Conservation (phyloP, 495 filamentous ascomycete genomes). For the Lophiostoma macrostomum region DNA sequence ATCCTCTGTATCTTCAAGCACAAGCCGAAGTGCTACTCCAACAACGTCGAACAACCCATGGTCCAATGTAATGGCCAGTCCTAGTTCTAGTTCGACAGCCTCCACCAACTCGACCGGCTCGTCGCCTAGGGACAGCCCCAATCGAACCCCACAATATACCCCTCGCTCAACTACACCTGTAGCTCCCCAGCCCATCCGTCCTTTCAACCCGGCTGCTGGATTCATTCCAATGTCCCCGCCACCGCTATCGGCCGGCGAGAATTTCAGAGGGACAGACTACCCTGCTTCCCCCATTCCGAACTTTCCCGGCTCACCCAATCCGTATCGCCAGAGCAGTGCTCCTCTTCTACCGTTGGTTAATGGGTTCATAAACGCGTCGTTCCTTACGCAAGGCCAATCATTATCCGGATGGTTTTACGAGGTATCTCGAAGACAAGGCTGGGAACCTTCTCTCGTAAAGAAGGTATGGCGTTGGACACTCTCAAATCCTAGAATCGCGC, state of each 20-base stretch:
- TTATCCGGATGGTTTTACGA: conserved; percentile 26
- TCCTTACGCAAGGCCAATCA: conserved; percentile 20
- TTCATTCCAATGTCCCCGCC: conserved; percentile 18
- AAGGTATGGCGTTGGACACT: conserved; percentile 33
- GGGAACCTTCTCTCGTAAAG: conserved; percentile 14
- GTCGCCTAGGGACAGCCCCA: conserved; percentile 30
- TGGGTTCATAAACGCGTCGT: conserved; percentile 18
- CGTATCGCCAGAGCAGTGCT: conserved; percentile 21
- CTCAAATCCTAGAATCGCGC: conserved; percentile 29
- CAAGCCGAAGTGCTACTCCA: conserved; percentile 30
- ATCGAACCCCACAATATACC: conserved; percentile 29
- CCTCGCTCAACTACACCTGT: conserved; percentile 32
- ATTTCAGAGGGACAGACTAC: conserved; percentile 19
- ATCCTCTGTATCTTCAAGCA: conserved; percentile 29
- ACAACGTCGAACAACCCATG: conserved; percentile 32
- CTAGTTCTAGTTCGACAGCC: conserved; percentile 15
- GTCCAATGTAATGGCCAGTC: conserved; percentile 21
- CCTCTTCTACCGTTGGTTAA: conserved; percentile 13
- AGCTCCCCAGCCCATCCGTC: conserved; percentile 31
- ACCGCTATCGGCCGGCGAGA: conserved; percentile 14
- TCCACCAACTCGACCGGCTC: conserved; percentile 18
- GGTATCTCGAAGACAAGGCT: conserved; percentile 18
- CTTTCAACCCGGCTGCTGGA: conserved; percentile 16
- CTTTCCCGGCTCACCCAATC: conserved; percentile 30
- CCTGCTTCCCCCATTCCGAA: conserved; percentile 20